phyloP scores from a whole-genome alignment of 2,329 filamentous ascomycete species.

The Aspergillus sojae region DNA sequence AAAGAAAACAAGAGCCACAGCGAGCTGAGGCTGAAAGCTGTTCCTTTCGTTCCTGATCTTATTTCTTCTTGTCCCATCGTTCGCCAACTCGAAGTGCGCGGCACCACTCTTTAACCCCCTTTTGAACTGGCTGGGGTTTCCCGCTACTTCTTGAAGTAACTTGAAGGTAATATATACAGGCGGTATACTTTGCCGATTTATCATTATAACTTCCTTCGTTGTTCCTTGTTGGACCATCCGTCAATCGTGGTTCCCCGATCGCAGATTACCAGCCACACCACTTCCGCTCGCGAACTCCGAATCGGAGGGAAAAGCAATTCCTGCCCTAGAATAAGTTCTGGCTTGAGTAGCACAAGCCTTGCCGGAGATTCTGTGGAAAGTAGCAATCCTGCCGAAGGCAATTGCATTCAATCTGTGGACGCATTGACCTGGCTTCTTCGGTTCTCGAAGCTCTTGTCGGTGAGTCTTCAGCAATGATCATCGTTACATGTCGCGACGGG shows the following conservation, averaged over 20 bases:
- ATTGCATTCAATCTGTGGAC: not conserved
- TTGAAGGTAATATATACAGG: not conserved
- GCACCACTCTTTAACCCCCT: not conserved
- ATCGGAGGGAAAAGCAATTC: not conserved
- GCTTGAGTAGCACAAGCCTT: not conserved
- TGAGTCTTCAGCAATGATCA: not conserved
- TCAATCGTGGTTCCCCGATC: not conserved
- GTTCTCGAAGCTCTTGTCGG: slow-evolving; percentile 4
- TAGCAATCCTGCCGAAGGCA: not conserved
- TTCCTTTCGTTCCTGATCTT: not conserved
- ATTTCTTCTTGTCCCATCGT: not conserved
- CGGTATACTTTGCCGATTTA: not conserved
- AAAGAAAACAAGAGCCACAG: not conserved
- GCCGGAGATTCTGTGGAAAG: not conserved
- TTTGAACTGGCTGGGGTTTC: not conserved
- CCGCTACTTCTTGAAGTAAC: not conserved
- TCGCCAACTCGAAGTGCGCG: not conserved
- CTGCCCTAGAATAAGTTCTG: not conserved
- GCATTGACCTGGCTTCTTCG: slow-evolving; percentile 3
- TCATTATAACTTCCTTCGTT: not conserved
- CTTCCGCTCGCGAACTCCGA: not conserved
- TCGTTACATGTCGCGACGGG: not conserved
- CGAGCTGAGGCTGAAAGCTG: not conserved
- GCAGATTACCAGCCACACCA: not conserved
- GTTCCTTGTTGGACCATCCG: not conserved